These are phyloP conservation scores for Rosa persica DNA, from an alignment of 306 rosid genomes.

Conservation along the genomic window DNA sequence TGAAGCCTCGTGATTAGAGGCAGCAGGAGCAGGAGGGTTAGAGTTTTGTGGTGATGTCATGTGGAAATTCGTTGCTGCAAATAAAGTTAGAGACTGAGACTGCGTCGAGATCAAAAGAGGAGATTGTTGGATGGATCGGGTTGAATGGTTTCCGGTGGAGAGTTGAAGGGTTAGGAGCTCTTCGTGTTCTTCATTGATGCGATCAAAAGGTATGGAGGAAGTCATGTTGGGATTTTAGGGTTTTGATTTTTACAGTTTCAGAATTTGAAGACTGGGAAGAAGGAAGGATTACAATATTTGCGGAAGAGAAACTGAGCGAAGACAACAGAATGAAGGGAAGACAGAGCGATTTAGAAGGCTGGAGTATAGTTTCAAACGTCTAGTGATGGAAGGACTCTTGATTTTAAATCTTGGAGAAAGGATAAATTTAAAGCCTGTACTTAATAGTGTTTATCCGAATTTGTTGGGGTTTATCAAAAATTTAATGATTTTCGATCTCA, in stretches of 20 bases:
- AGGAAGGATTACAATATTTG: background rate
- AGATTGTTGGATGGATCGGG: background rate
- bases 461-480: background rate
- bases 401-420: background rate
- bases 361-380: background rate
- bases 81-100: background rate
- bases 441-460: background rate
- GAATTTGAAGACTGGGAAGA: background rate
- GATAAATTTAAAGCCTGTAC: background rate
- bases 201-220: background rate
- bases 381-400: background rate
- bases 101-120: background rate
- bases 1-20: background rate
- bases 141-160: background rate
- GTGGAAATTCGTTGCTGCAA: background rate
- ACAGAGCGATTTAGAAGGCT: background rate
- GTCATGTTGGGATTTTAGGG: background rate
- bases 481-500: background rate
- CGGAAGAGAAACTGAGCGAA: background rate
- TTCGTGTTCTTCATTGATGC: background rate
- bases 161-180: background rate
- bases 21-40: background rate
- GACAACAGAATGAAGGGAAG: slow-evolving; percentile 11
- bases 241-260: background rate
- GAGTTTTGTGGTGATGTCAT: background rate